Percentiles rank a stretch among this genome's conserved stretches.
Evolutionary conservation across 345 rosid genomes (phyloP).

Genomic region (Murraya koenigii): DNA sequence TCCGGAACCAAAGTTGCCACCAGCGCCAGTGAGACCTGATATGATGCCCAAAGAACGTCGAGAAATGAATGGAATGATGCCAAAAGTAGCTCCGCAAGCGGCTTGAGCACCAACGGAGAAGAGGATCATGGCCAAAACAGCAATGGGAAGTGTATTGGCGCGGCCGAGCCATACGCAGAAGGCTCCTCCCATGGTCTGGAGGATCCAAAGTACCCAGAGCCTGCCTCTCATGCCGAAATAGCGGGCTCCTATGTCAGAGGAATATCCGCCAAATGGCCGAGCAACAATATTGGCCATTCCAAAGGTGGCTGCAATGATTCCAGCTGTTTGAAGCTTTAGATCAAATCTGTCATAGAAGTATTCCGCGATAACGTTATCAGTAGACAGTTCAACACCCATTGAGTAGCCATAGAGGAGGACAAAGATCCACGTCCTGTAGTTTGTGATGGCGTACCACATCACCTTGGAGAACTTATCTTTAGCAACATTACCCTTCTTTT

Average conservation of each 20-base stretch:
- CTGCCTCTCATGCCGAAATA: constrained; percentile 82
- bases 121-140: constrained; percentile 68
- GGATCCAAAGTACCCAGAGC: constrained; percentile 69
- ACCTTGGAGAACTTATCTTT: constrained; percentile 82
- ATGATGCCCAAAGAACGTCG: constrained; percentile 75
- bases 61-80: constrained; percentile 70
- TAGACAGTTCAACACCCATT: constrained; percentile 83
- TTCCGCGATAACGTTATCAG: constrained; percentile 79
- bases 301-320: constrained; percentile 70
- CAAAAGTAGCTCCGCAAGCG: constrained; percentile 84
- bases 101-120: constrained; percentile 81
- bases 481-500: constrained; percentile 69
- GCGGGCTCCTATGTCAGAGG: constrained; percentile 58
- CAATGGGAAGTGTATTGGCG: constrained; percentile 62
- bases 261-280: constrained; percentile 75
- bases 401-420: constrained; percentile 82
- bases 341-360: constrained; percentile 80
- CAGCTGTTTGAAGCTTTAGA: constrained; percentile 72
- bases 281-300: constrained; percentile 82
- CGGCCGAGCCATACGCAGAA: constrained; percentile 81
- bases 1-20: constrained; percentile 82
- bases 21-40: constrained; percentile 73
- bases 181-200: constrained; percentile 67
- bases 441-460: constrained; percentile 76
- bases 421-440: constrained; percentile 90